These are phyloP conservation scores for Sugiyamaella xylanicola DNA, from an alignment of 1,139 yeast species.

Conservation along the genomic window DNA sequence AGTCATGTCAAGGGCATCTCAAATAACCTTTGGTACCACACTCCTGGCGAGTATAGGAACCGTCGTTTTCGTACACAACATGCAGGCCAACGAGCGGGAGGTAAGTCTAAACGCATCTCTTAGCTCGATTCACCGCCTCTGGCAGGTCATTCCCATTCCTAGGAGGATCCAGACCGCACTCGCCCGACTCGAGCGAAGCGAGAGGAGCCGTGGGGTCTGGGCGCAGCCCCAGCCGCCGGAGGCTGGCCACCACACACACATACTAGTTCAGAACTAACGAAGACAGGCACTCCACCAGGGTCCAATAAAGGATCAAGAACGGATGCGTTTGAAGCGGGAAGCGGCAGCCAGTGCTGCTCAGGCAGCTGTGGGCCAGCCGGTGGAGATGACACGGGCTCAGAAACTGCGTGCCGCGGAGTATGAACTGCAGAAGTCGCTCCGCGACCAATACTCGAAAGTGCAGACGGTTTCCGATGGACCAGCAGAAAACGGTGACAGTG, in stretches of 20 bases:
- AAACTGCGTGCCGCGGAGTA: conserved; percentile 70
- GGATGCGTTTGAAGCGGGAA: conserved; percentile 52
- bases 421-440: conserved; percentile 67
- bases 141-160: neutral
- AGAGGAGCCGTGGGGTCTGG: neutral
- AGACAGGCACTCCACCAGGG: conserved; percentile 67
- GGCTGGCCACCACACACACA: too few relatives aligned
- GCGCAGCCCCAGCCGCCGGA: neutral
- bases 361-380: conserved; percentile 28
- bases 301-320: conserved; percentile 73
- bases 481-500: neutral
- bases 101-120: conserved; percentile 24
- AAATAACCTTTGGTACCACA: conserved; percentile 65
- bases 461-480: conserved; percentile 61
- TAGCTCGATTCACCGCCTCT: neutral
- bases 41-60: conserved; percentile 58
- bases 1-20: conserved; percentile 72
- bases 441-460: conserved; percentile 59
- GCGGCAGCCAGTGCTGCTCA: conserved; percentile 40
- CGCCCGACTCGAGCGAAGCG: neutral
- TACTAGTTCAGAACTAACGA: conserved; percentile 19
- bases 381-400: conserved; percentile 42
- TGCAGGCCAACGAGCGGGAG: conserved; percentile 67
- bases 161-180: neutral
- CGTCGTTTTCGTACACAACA: conserved; percentile 65